Evolutionary conservation across 2,329 filamentous ascomycete species (phyloP), one percentile per base, ranked within the genome.

Genomic region (Ascocoryne sarcoides): DNA sequence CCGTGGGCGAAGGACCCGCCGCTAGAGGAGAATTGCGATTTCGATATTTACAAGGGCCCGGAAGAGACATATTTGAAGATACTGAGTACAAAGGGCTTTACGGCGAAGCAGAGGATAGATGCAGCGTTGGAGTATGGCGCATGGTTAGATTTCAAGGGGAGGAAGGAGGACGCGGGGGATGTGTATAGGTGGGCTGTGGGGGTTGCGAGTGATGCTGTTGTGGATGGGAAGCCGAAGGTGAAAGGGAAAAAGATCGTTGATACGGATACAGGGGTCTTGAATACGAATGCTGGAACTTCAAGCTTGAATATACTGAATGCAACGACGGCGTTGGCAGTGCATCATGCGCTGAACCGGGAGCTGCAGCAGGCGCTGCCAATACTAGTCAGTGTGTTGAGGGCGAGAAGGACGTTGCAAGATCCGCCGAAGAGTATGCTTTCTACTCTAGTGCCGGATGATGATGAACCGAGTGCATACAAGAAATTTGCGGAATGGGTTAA

Each of bases 41-140:
- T 78, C 45, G 75, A 78, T 4, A 26, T 26, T 7, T n/a, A n/a
- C n/a, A n/a, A n/a, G n/a, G 60, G 74, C 0, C 85, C 90, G 0
- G 83, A 92, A 53, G 73, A 69, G 10, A 87, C 79, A 55, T 96
- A 96, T 58, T 73, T 84, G 62, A 84, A 84, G 55, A 79, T 95
- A 36, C 64, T 95, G 39, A 86, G 80, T 5, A 90, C 85, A 0
- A 73, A 74, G 40, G 90, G 90, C 1, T 85, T 96, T 54, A 81
- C 75, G 1, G 71, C 76, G n/a, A 72, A 77, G 42, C 87, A 96
- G 61, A 80, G 79, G 54, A 68, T 95, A 37, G 80, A 90, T 43
- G 88, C 89, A 3, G 82, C 85, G 3, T 65, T 95, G 31, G 82
- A 81, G 1, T 94, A 89, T 58, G 90, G 83, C 2, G 82, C 85